phyloP scores from a whole-genome alignment of 2,329 filamentous ascomycete species.

The Stenocarpella maydis region DNA sequence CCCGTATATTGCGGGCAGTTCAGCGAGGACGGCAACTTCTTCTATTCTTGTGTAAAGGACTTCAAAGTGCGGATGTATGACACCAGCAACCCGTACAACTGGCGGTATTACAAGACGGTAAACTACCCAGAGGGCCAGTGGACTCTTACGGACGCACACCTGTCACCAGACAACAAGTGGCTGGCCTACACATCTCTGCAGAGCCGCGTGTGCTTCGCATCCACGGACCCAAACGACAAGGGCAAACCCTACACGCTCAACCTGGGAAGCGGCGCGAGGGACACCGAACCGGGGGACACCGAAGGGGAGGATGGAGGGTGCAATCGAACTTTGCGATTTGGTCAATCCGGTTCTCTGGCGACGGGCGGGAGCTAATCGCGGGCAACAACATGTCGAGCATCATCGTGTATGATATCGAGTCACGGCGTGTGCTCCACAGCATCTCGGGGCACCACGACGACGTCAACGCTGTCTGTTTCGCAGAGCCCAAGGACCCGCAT shows the following conservation, averaged over 20 bases:
- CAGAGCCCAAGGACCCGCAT: conserved; percentile 86
- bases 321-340: conserved; percentile 72
- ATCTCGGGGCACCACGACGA: conserved; percentile 84
- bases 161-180: conserved; percentile 91
- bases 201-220: conserved; percentile 82
- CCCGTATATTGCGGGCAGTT: conserved; percentile 96
- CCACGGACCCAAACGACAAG: conserved; percentile 83
- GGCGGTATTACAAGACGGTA: conserved; percentile 95
- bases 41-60: conserved; percentile 91
- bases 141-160: conserved; percentile 93
- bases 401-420: conserved; percentile 92
- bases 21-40: conserved; percentile 96
- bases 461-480: conserved; percentile 97
- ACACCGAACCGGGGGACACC: no score
- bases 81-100: conserved; percentile 92
- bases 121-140: conserved; percentile 87
- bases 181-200: conserved; percentile 92
- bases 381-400: conserved; percentile 83
- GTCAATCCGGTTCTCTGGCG: conserved; percentile 91
- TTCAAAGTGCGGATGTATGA: conserved; percentile 98
- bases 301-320: conserved; percentile 42
- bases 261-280: conserved; percentile 62
- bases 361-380: conserved; percentile 88
- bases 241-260: conserved; percentile 84
- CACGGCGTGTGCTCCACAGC: conserved; percentile 75